Evolutionary conservation across 2,329 filamentous ascomycete genomes (phyloP), one percentile per base, ranked within the genome.

Genomic region (Botryotinia globosa): DNA sequence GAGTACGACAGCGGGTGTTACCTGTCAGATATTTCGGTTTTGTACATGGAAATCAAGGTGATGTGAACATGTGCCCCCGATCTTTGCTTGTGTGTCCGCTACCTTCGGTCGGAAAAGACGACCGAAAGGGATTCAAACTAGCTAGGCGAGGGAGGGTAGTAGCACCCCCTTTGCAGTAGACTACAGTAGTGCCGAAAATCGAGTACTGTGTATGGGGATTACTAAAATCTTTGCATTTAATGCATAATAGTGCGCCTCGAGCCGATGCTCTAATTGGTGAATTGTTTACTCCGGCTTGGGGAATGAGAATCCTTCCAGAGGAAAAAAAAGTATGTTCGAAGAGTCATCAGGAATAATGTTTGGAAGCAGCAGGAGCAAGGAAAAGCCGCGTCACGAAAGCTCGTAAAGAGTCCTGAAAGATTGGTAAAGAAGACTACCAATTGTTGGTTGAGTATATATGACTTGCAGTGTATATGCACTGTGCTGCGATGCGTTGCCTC

Each of bases 1-100:
- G 54, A 54, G 51, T 61, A 69, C 66, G 51, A 64, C 68, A 64
- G 58, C 68, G 68, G 68, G 68, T 70, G 68, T 70, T 64, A 70
- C 58, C 58, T 70, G 68, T 65, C 68, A 70, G 59, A 51, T 70
- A 42, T 51, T 32, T 64, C 44, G 32, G 68, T 42, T 39, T 64
- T 20, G 58, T 42, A 70, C 58, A 39, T 63, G 68, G 20, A 25
- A 37, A 63, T 62, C 67, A 48, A 63, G 42, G 42, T 69, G 44
- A 34, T 61, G 51, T 22, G 39, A 62, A 64, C 32, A 66, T 67
- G 25, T 67, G 68, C 56, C 39, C 42, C 56, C 44, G 42, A 48
- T 29, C 51, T 39, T 37, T 51, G 58, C 18, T 25, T 51, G 44
- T 70, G 16, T 64, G 45, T 18, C 39, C 44, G 42, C 34, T 70